Conservation (phyloP, 106 monocot genomes). For the Acanthochlamys bracteata region DNA sequence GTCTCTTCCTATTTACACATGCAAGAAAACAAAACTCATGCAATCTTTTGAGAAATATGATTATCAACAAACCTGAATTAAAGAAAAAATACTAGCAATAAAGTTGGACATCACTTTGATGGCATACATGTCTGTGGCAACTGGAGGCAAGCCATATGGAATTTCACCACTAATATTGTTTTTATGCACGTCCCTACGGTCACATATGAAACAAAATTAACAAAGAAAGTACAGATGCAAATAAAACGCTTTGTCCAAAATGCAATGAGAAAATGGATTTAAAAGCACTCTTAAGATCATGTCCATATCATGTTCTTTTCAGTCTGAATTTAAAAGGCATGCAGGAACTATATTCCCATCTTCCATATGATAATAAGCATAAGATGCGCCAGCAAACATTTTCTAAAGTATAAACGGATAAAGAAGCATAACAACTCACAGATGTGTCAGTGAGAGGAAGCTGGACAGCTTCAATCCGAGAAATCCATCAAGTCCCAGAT, state of each 20-base stretch:
- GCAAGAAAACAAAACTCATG: too few species aligned
- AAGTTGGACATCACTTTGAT: not conserved
- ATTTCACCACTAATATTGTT: conserved; percentile 63
- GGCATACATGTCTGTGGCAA: conserved; percentile 46
- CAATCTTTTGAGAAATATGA: conserved; percentile 1
- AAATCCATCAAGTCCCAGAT: conserved; percentile 43
- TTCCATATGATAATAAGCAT: too few species aligned
- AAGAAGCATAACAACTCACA: conserved; percentile 26
- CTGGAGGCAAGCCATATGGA: conserved; percentile 47
- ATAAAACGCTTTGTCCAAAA: too few species aligned
- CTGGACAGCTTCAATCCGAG: conserved; percentile 30
- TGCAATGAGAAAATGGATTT: too few species aligned
- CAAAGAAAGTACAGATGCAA: not conserved
- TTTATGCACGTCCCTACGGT: conserved; percentile 47
- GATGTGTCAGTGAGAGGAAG: conserved; percentile 32
- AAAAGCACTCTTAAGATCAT: too few species aligned
- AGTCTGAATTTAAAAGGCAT: too few species aligned
- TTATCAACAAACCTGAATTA: not conserved
- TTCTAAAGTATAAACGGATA: too few species aligned
- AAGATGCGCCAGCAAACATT: too few species aligned
- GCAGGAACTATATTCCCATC: too few species aligned
- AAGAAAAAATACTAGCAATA: too few species aligned
- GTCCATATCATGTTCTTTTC: too few species aligned
- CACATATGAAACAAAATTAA: not conserved
- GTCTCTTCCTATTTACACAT: too few species aligned